Percentiles rank a stretch among this genome's conserved stretches.
Conservation (phyloP, 495 filamentous ascomycete genomes). For the Corynascus novoguineensis region DNA sequence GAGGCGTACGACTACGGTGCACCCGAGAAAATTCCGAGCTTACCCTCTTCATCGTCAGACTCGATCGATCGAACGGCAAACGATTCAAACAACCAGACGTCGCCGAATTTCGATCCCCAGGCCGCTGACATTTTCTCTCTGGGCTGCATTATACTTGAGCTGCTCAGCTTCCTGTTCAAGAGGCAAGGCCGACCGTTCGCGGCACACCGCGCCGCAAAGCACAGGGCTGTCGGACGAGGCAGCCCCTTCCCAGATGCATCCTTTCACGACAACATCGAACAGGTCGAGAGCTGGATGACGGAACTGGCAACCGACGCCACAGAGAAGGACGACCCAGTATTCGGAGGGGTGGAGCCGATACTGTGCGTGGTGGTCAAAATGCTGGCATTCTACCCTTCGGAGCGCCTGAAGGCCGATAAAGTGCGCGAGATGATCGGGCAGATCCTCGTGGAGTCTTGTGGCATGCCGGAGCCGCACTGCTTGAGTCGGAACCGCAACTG, state of each 20-base stretch:
- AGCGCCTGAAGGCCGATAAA: slow-evolving; percentile 41
- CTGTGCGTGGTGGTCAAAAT: slow-evolving; percentile 43
- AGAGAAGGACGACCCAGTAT: slow-evolving; percentile 56
- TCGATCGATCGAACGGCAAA: slow-evolving; percentile 26
- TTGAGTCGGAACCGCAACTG: slow-evolving; percentile 30
- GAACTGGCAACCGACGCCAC: slow-evolving; percentile 60
- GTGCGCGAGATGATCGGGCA: slow-evolving; percentile 41
- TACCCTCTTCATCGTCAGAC: slow-evolving; percentile 31
- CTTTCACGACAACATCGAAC: slow-evolving; percentile 75
- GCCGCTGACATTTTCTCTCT: slow-evolving; percentile 73
- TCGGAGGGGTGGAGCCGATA: slow-evolving; percentile 44
- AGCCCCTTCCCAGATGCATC: slow-evolving; percentile 67
- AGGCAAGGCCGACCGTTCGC: slow-evolving; percentile 64
- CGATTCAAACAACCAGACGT: slow-evolving; percentile 23
- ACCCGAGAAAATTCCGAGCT: slow-evolving; percentile 67
- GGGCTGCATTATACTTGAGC: slow-evolving; percentile 62
- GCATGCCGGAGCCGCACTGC: slow-evolving; percentile 43
- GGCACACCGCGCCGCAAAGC: slow-evolving; percentile 65
- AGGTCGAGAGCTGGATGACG: slow-evolving; percentile 74
- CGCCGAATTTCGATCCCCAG: slow-evolving; percentile 40
- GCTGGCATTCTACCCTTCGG: slow-evolving; percentile 39
- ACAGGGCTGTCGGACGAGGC: slow-evolving; percentile 58
- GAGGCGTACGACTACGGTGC: slow-evolving; percentile 86
- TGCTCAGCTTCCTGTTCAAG: slow-evolving; percentile 68
- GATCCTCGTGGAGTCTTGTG: slow-evolving; percentile 42